A percentile compares a stretch with the other conserved stretches of the same genome.
Conservation (phyloP, 1,139 yeast species). For the Yamadazyma diddensiae region DNA sequence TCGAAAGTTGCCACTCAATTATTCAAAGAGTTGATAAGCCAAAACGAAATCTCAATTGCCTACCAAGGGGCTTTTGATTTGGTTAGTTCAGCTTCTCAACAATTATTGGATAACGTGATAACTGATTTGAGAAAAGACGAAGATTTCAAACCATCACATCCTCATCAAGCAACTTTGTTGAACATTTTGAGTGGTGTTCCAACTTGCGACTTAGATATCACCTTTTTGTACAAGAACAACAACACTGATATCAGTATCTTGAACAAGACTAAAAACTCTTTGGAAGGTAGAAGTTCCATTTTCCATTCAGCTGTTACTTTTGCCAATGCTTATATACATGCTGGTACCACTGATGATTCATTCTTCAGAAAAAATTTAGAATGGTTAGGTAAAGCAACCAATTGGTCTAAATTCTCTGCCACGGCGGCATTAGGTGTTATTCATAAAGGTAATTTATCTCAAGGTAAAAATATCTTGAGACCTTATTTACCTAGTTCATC, state of each 20-base stretch:
- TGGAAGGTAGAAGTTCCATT: conserved; percentile 91
- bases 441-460: conserved; percentile 90
- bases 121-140: conserved; percentile 40
- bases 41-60: conserved; percentile 53
- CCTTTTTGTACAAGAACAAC: conserved; percentile 83
- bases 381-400: conserved; percentile 95
- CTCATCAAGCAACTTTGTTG: conserved; percentile 46
- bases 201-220: conserved; percentile 87
- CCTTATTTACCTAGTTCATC: conserved; percentile 90
- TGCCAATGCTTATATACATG: conserved; percentile 91
- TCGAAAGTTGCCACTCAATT: conserved; percentile 62
- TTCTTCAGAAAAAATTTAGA: conserved; percentile 88
- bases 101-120: conserved; percentile 65
- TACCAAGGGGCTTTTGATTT: conserved; percentile 95
- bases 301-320: conserved; percentile 96
- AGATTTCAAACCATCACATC: conserved; percentile 30
- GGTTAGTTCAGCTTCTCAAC: conserved; percentile 92
- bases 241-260: conserved; percentile 82
- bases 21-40: conserved; percentile 56
- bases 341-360: conserved; percentile 95
- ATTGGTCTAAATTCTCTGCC: conserved; percentile 97
- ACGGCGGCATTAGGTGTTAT: conserved; percentile 98
- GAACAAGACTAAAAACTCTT: conserved; percentile 72
- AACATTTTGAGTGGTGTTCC: conserved; percentile 88
- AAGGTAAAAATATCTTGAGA: conserved; percentile 81